phyloP scores from a whole-genome alignment of 2,329 filamentous ascomycete species.

The Botrytis pseudocinerea region DNA sequence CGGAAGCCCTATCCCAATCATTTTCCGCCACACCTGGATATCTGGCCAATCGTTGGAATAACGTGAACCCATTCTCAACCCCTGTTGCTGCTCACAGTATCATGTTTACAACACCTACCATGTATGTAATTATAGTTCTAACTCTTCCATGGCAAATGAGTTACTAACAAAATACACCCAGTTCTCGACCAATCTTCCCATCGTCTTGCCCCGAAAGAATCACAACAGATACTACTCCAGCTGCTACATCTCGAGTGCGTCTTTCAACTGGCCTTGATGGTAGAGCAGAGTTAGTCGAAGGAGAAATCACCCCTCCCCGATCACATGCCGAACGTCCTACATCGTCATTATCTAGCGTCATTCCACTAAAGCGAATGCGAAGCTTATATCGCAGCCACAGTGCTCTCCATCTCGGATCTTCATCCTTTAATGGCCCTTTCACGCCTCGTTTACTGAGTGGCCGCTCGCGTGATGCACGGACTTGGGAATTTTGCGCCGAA shows the following conservation, averaged over 20 bases:
- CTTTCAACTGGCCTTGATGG: constrained; percentile 85
- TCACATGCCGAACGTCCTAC: constrained; percentile 52
- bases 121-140: constrained; percentile 43
- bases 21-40: constrained; percentile 41
- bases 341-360: constrained; percentile 47
- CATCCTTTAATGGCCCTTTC: constrained; percentile 34
- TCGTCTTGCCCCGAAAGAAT: constrained; percentile 39
- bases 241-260: constrained; percentile 53
- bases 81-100: constrained; percentile 44
- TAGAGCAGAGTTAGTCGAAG: constrained; percentile 79
- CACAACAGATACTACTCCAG: constrained; percentile 28
- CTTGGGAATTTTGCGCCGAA: constrained; percentile 90
- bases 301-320: constrained; percentile 66
- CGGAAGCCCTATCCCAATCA: constrained; percentile 33
- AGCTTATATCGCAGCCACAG: constrained; percentile 71
- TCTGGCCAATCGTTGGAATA: constrained; percentile 56
- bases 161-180: constrained; percentile 26
- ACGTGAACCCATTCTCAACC: constrained; percentile 51
- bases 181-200: constrained; percentile 33
- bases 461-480: constrained; percentile 81
- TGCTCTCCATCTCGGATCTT: constrained; percentile 59
- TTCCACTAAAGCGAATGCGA: constrained; percentile 43
- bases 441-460: constrained; percentile 62
- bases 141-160: not conserved
- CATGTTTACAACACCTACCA: constrained; percentile 44